Evolutionary conservation across 2,329 filamentous ascomycete species (phyloP), one percentile per base, ranked within the genome.

Genomic region (Fusarium stilboides): DNA sequence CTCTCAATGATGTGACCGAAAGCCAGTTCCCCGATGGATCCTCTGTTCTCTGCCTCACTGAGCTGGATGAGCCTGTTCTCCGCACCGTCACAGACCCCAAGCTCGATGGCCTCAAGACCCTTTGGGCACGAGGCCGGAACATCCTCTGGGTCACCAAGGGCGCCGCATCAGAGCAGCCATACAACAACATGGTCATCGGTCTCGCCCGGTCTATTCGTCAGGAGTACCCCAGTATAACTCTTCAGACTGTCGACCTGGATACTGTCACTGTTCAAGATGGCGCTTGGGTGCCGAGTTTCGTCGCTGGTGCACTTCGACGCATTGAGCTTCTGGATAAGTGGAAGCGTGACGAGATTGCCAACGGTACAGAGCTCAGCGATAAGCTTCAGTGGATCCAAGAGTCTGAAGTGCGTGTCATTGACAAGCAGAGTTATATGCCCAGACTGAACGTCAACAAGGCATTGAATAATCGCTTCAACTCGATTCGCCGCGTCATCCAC

Each of bases 131-230:
- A 14, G 22, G 14, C 0, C 15, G 55, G 0, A 37, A 34, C 1
- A 36, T 62, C 13, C 59, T 62, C 5, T 62, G 59, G 59, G 28
- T 52, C 1, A 62, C 59, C 1, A 17, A 50, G 0, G 59, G 46
- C 2, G 40, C 54, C 2, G 47, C 40, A 4, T 36, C 54, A 4
- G 58, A 62, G 4, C 54, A 62, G 2, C 60, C 60, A 8, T 63
- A 60, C 28, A 45, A 53, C n/a, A 63, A 63, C 19, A 63, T 63
- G 55, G 20, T 60, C 0, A 31, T 63, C 10, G 56, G 60, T 44
- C 60, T 63, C 3, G 47, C 39, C 0, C 56, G 60, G 10, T 60
- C 60, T 8, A 47, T 63, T 3, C 47, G 47, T 2, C 60, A 60
- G 19, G 60, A 63, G 19, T 53, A 44, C 8, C 47, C 60, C n/a